Evolutionary conservation across 768 basidiomycete species (phyloP).

Genomic region (Tylopilus vinaceipallidus): DNA sequence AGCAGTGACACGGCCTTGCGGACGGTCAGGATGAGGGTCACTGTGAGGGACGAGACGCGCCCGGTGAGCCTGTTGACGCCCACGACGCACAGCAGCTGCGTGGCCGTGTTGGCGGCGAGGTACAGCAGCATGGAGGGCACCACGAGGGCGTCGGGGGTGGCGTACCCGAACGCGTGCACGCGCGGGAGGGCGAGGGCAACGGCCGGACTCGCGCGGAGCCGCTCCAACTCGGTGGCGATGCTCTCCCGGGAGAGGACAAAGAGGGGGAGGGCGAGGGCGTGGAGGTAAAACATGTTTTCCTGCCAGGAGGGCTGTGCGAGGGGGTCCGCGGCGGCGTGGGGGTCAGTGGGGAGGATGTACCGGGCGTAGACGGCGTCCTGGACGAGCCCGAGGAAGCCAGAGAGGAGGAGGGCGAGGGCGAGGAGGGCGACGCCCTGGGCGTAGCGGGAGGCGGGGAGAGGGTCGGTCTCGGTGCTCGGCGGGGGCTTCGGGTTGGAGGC

Average conservation of each 20-base stretch:
- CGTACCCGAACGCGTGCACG: neutral
- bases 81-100: slow-evolving; percentile 80
- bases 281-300: slow-evolving; percentile 91
- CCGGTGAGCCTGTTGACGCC: slow-evolving; percentile 87
- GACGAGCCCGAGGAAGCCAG: slow-evolving; percentile 76
- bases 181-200: slow-evolving; percentile 11
- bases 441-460: slow-evolving; percentile 39
- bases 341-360: slow-evolving; percentile 38
- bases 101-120: slow-evolving; percentile 73
- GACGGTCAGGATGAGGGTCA: slow-evolving; percentile 78
- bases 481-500: slow-evolving; percentile 42
- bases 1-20: slow-evolving; percentile 77
- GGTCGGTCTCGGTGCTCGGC: neutral
- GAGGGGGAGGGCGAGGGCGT: slow-evolving; percentile 76
- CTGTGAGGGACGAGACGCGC: slow-evolving; percentile 68
- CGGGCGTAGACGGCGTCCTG: slow-evolving; percentile 75
- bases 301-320: slow-evolving; percentile 58
- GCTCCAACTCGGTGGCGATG: slow-evolving; percentile 34
- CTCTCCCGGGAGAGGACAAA: slow-evolving; percentile 61
- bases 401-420: slow-evolving; percentile 71
- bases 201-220: slow-evolving; percentile 10
- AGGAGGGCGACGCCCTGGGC: slow-evolving; percentile 72
- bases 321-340: slow-evolving; percentile 18
- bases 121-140: slow-evolving; percentile 63
- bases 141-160: slow-evolving; percentile 17